Conservation (phyloP, 2,329 filamentous ascomycete species). For the Endothia cerciana region DNA sequence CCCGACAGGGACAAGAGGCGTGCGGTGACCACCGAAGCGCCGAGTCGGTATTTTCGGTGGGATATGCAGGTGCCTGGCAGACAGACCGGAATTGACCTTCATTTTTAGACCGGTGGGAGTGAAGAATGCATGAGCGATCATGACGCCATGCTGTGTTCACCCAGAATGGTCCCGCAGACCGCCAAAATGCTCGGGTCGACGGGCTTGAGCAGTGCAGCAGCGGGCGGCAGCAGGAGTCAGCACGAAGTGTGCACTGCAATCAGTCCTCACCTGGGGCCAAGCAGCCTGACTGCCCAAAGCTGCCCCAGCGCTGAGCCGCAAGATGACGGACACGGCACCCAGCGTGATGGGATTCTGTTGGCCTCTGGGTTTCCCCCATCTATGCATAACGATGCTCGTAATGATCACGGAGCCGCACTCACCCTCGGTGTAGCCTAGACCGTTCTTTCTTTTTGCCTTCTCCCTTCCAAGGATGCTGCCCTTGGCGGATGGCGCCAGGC, state of each 20-base stretch:
- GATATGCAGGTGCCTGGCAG: not conserved
- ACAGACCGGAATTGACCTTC: not conserved
- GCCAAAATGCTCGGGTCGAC: not conserved
- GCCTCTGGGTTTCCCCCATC: no score
- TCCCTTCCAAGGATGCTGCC: no score
- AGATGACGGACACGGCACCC: not conserved
- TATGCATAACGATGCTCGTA: not conserved
- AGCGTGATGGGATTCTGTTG: no score
- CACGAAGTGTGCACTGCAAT: no score
- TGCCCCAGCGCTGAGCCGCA: not conserved
- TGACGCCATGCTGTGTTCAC: conserved; percentile 4
- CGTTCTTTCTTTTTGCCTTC: no score
- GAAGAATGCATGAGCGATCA: not conserved
- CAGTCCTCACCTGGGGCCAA: not conserved
- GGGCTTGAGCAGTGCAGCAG: no score
- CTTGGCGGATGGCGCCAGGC: no score
- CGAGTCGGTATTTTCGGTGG: not conserved
- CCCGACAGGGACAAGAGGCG: conserved; percentile 8
- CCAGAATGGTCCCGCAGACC: not conserved
- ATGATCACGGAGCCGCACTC: conserved; percentile 2
- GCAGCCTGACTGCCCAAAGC: not conserved
- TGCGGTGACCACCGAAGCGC: conserved; percentile 5
- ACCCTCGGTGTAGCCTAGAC: not conserved
- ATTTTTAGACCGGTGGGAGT: not conserved
- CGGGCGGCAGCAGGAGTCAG: not conserved